phyloP scores from a whole-genome alignment of 768 basidiomycete genomes.

The Kondoa subrosea region DNA sequence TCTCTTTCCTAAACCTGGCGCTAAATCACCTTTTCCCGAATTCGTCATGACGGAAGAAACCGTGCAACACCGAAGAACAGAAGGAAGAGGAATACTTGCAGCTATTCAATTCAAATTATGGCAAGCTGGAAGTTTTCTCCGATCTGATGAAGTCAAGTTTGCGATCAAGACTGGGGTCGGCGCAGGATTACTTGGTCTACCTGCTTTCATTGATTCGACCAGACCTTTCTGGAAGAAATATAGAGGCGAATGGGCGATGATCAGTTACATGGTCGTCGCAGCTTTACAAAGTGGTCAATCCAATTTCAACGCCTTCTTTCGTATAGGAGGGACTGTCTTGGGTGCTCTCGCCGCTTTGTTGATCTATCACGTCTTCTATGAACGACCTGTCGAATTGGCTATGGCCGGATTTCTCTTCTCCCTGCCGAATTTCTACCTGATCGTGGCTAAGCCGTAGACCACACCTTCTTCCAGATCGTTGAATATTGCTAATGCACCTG shows the following conservation, averaged over 20 bases:
- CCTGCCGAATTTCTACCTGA: conserved; percentile 69
- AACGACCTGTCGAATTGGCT: conserved; percentile 55
- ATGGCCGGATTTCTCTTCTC: conserved; percentile 77
- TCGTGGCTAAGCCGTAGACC: conserved; percentile 29
- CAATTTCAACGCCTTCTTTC: conserved; percentile 12
- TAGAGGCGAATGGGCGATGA: conserved; percentile 87
- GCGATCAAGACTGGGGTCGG: conserved; percentile 55
- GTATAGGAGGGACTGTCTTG: conserved; percentile 29
- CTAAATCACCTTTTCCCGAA: not conserved
- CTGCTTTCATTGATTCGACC: conserved; percentile 49
- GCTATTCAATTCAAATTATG: not conserved
- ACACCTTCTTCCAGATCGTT: conserved; percentile 27
- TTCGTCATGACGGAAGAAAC: not conserved
- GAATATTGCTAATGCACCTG: conserved; percentile 28
- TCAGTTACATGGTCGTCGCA: conserved; percentile 80
- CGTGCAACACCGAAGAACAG: not conserved
- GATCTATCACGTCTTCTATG: conserved; percentile 57
- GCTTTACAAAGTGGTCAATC: conserved; percentile 63
- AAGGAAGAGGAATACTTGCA: not conserved
- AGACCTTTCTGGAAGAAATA: conserved; percentile 55
- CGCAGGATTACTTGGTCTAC: conserved; percentile 61
- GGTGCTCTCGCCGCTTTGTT: conserved; percentile 61
- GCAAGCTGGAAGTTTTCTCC: not conserved
- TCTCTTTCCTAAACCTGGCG: not conserved
- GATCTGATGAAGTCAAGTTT: conserved; percentile 50